phyloP scores from a whole-genome alignment of 495 filamentous ascomycete species.

The Immersiella caudata region DNA sequence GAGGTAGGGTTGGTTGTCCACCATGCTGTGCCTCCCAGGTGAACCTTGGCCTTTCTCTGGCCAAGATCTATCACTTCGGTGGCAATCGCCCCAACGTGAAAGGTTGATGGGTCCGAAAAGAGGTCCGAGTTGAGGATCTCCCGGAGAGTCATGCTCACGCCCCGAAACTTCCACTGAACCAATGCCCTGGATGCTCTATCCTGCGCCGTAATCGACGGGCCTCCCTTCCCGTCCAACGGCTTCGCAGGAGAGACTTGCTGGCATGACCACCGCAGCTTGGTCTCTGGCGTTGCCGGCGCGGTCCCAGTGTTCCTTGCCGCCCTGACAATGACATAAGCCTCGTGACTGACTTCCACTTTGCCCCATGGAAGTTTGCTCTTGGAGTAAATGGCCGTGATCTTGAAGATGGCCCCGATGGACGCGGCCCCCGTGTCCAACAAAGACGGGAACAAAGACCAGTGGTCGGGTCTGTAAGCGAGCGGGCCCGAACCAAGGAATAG shows the following conservation, averaged over 20 bases:
- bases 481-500: too few relatives aligned
- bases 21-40: not conserved
- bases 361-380: not conserved
- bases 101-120: not conserved
- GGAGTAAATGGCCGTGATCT: not conserved
- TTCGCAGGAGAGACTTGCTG: not conserved
- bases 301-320: not conserved
- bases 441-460: constrained; percentile 1
- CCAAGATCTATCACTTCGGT: not conserved
- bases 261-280: not conserved
- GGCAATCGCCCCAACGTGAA: not conserved
- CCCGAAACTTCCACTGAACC: not conserved
- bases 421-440: not conserved
- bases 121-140: not conserved
- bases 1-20: constrained; percentile 6
- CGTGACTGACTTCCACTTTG: not conserved
- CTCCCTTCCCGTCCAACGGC: not conserved
- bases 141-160: not conserved
- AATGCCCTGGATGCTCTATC: not conserved
- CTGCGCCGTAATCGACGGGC: not conserved
- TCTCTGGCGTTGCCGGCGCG: not conserved
- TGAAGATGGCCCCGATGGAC: not conserved
- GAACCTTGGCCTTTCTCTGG: not conserved
- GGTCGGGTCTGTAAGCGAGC: not conserved
- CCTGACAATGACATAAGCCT: not conserved